Conservation (phyloP, 2,329 filamentous ascomycete genomes). For the Didymella pomorum region DNA sequence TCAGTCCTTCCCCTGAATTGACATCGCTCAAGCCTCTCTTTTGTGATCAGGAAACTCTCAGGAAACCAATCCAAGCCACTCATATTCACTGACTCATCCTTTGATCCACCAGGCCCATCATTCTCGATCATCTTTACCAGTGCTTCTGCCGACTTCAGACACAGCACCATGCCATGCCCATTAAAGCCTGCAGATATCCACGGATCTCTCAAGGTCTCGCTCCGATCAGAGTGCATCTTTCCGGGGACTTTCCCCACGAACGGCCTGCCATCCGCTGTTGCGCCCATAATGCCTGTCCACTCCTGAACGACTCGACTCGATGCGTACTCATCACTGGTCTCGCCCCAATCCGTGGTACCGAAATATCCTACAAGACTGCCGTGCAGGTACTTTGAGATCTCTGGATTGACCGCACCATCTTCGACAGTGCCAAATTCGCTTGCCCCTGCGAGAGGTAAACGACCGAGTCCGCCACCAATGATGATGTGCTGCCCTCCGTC, state of each 20-base stretch:
- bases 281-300: constrained; percentile 63
- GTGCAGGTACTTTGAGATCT: constrained; percentile 59
- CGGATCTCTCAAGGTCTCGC: constrained; percentile 47
- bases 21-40: constrained; percentile 52
- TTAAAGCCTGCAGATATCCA: constrained; percentile 69
- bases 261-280: constrained; percentile 60
- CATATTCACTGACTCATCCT: neutral
- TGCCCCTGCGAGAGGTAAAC: constrained; percentile 54
- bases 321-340: constrained; percentile 26
- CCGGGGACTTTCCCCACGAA: constrained; percentile 57
- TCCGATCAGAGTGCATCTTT: constrained; percentile 17
- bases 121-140: constrained; percentile 63
- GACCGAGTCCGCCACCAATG: constrained; percentile 66
- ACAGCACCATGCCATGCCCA: constrained; percentile 71
- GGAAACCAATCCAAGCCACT: constrained; percentile 61
- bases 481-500: constrained; percentile 61
- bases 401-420: constrained; percentile 62
- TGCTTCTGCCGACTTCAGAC: constrained; percentile 66
- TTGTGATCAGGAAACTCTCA: constrained; percentile 57
- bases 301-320: constrained; percentile 47
- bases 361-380: constrained; percentile 60
- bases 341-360: constrained; percentile 54
- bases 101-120: constrained; percentile 36
- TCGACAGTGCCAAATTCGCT: constrained; percentile 64
- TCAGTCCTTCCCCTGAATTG: constrained; percentile 40